Evolutionary conservation across 2,329 filamentous ascomycete genomes (phyloP), one percentile per base, ranked within the genome.

Genomic region (Chaetoscypha palmicola): DNA sequence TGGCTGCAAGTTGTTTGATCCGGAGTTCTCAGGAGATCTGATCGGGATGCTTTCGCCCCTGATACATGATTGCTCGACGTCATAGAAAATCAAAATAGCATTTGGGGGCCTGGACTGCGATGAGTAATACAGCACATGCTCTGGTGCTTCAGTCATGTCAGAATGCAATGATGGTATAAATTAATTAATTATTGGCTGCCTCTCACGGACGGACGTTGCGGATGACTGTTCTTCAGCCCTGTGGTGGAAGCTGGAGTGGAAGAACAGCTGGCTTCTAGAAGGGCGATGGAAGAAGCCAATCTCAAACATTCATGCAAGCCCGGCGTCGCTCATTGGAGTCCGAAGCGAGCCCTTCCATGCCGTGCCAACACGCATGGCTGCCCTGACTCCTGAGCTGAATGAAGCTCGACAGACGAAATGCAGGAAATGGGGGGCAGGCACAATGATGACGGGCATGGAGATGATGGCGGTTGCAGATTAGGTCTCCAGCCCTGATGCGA

Each of bases 271-370:
- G 32, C 52, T 51, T 50, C 50, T 50, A 47, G 51, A 52, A 54
- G 40, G 22, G 23, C 4, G 19, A 47, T 53, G 41, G 51, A 54
- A 56, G 49, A 52, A 53, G 50, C 24, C 51, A 54, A 53, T 51
- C 46, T 52, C 33, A 34, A 28, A 43, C 26, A 17, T 24, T 16
- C 20, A 37, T 21, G 26, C 36, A 47, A 42, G n/a, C n/a, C n/a
- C n/a, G n/a, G n/a, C n/a, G n/a, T n/a, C n/a, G n/a, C n/a, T n/a
- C n/a, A n/a, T n/a, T n/a, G n/a, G n/a, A n/a, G n/a, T n/a, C n/a
- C n/a, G n/a, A n/a, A n/a, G n/a, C n/a, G n/a, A n/a, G n/a, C n/a
- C n/a, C n/a, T n/a, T n/a, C n/a, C n/a, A n/a, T n/a, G n/a, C n/a
- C n/a, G n/a, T n/a, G n/a, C n/a, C n/a, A n/a, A n/a, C n/a, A n/a